Base-by-base conservation (phyloP, 164 flowering plant genomes). In the Chimonanthus salicifolius region DNA sequence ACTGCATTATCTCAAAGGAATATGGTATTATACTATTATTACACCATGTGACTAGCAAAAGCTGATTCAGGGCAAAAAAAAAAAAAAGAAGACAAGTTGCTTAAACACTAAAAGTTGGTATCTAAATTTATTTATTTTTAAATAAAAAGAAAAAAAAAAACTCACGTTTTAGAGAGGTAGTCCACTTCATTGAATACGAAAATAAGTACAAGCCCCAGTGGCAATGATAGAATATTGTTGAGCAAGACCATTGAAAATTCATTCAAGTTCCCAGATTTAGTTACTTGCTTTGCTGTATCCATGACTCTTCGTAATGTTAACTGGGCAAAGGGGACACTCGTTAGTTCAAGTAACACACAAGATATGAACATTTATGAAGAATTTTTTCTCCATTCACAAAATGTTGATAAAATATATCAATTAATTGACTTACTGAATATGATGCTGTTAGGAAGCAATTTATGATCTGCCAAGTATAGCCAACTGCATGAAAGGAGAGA, bases 161-260 rank as follows among this genome's bases (percentile, higher is more conserved):
- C 96, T 92, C 85, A 96, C 99, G 98, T 93, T 73, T 46, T 76
- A 43, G 62, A 84, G 44, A 96, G 87, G 82, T 93, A 96, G 72
- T 92, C 95, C 74, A 90, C 89, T 87, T 96, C 99, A 49, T 87
- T 88, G 80, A 93, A 93, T 48, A 83, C 81, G 74, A 88, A 80
- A 33, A 88, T 73, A 50, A 96, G 94, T 64, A 92, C 15, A 68
- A 90, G 1, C 13, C 99, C 99, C 18, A 96, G 79, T 63, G 99
- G 99, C 80, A 96, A 76, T 44, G 99, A 96, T 62, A 96, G 95
- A 46, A 85, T 81, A 78, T 96, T 96, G 78, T 96, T 96, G 71
- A 96, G 92, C 84, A 96, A 79, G 77, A 96, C 99, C 99, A 96
- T 96, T 47, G 99, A 86, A 74, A 96, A 96, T 76, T 96, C 99